Evolutionary conservation across 257 asterid species (phyloP).

Genomic region (Dorcoceras hygrometricum): DNA sequence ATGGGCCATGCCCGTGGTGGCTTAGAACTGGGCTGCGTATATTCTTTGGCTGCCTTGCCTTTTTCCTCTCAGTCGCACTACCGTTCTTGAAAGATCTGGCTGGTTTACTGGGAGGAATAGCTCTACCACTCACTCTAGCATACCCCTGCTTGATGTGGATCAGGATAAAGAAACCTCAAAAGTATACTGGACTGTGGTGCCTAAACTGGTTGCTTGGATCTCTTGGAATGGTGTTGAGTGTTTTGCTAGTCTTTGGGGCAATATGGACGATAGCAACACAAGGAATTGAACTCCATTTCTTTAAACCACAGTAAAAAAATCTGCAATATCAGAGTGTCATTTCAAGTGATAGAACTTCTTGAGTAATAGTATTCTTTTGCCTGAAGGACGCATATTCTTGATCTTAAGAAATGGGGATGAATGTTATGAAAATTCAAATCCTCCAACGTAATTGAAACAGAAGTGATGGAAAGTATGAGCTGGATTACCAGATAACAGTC

Average conservation of each 20-base stretch:
- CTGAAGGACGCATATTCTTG: slow-evolving; percentile 1
- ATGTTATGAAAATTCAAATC: slow-evolving; percentile 13
- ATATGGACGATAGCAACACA: slow-evolving; percentile 68
- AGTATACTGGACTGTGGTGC: slow-evolving; percentile 54
- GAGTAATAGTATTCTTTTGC: slow-evolving; percentile 2
- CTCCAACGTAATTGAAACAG: not conserved
- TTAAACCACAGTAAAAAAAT: slow-evolving; percentile 53
- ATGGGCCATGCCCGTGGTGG: slow-evolving; percentile 85
- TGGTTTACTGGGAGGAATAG: slow-evolving; percentile 72
- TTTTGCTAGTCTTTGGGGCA: slow-evolving; percentile 63
- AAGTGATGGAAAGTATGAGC: not conserved
- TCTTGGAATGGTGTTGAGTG: slow-evolving; percentile 59
- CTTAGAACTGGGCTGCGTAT: slow-evolving; percentile 48
- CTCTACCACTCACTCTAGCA: slow-evolving; percentile 80
- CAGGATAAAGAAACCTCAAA: slow-evolving; percentile 54
- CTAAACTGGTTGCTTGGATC: slow-evolving; percentile 70
- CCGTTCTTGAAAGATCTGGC: slow-evolving; percentile 77
- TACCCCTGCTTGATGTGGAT: slow-evolving; percentile 91
- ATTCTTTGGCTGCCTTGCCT: slow-evolving; percentile 69
- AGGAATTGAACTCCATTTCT: slow-evolving; percentile 68
- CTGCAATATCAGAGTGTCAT: not conserved
- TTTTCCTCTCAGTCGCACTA: slow-evolving; percentile 77
- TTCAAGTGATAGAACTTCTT: not conserved
- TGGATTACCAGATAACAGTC: slow-evolving; percentile 2
- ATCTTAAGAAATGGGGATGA: slow-evolving; percentile 1